Evolutionary conservation across 805 yeast genomes (phyloP).

Genomic region (Starmerella apis): DNA sequence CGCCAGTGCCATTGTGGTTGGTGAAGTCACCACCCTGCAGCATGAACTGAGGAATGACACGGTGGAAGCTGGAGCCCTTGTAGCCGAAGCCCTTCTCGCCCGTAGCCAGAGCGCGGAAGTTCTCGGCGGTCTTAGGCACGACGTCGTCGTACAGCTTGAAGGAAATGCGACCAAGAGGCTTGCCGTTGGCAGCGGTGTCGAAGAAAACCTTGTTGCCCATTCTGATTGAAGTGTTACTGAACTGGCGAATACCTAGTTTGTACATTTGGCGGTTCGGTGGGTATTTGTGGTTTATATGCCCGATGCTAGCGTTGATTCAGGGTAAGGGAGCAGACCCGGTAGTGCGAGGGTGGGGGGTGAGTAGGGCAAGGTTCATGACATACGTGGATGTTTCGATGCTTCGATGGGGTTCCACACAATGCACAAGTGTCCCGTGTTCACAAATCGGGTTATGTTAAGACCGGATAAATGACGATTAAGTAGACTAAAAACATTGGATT

Average conservation of each 20-base stretch:
- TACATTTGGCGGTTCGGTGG: constrained; percentile 11
- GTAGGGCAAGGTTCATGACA: not conserved
- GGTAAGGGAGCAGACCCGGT: constrained; percentile 1
- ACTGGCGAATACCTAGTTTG: constrained; percentile 20
- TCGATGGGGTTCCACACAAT: not conserved
- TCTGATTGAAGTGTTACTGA: constrained; percentile 24
- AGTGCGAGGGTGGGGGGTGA: not conserved
- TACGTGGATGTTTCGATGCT: not conserved
- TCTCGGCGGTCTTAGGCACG: constrained; percentile 92
- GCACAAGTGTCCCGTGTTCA: too few relatives aligned
- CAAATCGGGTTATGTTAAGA: too few relatives aligned
- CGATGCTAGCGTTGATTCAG: not conserved
- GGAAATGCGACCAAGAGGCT: constrained; percentile 68
- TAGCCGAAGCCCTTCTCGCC: constrained; percentile 93
- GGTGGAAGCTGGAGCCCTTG: constrained; percentile 83
- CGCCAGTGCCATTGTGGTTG: constrained; percentile 84
- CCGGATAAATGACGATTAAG: too few relatives aligned
- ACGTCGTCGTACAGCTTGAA: constrained; percentile 84
- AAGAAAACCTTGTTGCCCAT: constrained; percentile 51
- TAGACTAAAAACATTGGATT: too few relatives aligned
- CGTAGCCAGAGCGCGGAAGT: constrained; percentile 88
- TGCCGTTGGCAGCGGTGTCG: constrained; percentile 71
- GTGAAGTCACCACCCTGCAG: constrained; percentile 85
- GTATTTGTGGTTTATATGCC: constrained; percentile 16
- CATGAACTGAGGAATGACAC: constrained; percentile 95